Base-by-base conservation (phyloP, 805 yeast species). In the Saccharomycopsis amapae region DNA sequence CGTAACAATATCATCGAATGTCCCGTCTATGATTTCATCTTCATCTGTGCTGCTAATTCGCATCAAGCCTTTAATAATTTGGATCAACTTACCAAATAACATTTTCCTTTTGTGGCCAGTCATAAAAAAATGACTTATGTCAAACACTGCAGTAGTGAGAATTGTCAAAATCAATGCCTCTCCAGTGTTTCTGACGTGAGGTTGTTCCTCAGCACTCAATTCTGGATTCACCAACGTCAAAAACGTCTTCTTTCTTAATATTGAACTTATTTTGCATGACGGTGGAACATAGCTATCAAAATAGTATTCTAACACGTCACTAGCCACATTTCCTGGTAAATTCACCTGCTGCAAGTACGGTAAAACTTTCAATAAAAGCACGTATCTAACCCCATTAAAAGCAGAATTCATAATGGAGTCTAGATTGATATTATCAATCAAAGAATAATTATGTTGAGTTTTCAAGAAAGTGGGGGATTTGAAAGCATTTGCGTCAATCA, bases 301-400 rank as follows among this genome's bases (percentile, higher is more conserved):
- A 19, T 44, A 47, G 35, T 31, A 47, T 22, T 44, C 50, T 3
- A 47, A 18, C 46, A 47, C 26, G 40, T 47, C 50, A 24, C 47
- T 42, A 4, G 48, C 48, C 24, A 47, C 50, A 34, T 47, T 47
- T 33, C 47, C 48, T 10, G 50, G 48, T 3, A 47, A 26, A 24
- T 25, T 31, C 4, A 47, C 25, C 26, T 38, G 30, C 17, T 44
- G 18, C 10, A 47, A 36, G 10, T 38, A 17, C 12, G 44, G 42
- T 5, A 28, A 15, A 18, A 47, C 44, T 5, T 17, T 10, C 1
- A 31, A 24, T 20, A 47, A 30, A 15, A 38, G 33, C 25, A 28
- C 39, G 15, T 24, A 38, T 15, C 50, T 17, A 6, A 34, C 28
- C 23, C 45, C 49, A 15, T 45, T 37, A 31, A 26, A 33, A 19